These are phyloP conservation scores for Phytophthora sansomeana DNA, from an alignment of 352 stramenopile species.

Conservation along the genomic window DNA sequence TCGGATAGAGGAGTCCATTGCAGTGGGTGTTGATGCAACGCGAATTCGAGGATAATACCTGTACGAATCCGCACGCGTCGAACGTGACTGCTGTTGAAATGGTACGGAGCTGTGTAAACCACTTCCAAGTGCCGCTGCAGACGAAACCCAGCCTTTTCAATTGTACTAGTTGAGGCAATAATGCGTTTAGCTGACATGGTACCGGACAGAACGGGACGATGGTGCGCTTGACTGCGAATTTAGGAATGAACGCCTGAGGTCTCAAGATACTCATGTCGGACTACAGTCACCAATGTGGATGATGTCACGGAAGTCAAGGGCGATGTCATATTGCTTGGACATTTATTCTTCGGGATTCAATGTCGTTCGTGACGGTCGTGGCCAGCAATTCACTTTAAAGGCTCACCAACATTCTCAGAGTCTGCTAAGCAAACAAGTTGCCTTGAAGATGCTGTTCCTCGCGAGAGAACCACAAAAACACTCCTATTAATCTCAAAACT, in stretches of 20 bases:
- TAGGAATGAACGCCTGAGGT: slow-evolving; percentile 10
- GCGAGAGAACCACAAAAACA: no score
- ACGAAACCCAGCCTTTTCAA: slow-evolving; percentile 29
- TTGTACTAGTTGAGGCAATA: slow-evolving; percentile 16
- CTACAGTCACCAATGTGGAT: slow-evolving; percentile 5
- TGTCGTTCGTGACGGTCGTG: slow-evolving; percentile 14
- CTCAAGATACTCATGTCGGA: not conserved
- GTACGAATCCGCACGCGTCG: slow-evolving; percentile 38
- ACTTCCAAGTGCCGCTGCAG: slow-evolving; percentile 44
- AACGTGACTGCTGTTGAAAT: slow-evolving; percentile 41
- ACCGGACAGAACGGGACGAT: not conserved
- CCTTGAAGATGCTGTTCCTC: no score
- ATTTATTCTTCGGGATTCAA: not conserved
- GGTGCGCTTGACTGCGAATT: not conserved
- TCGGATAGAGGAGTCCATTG: slow-evolving; percentile 6
- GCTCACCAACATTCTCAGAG: slow-evolving; percentile 10
- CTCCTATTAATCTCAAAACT: no score
- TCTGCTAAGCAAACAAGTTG: not conserved
- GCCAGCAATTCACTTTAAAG: not conserved
- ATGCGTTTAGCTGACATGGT: slow-evolving; percentile 26
- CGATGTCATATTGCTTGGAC: slow-evolving; percentile 21
- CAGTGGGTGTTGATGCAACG: slow-evolving; percentile 39
- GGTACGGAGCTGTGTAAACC: slow-evolving; percentile 37
- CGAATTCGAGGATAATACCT: slow-evolving; percentile 51
- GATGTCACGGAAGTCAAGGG: slow-evolving; percentile 30